Evolutionary conservation across 2,329 filamentous ascomycete species (phyloP).

Genomic region (Coniochaeta sp.): DNA sequence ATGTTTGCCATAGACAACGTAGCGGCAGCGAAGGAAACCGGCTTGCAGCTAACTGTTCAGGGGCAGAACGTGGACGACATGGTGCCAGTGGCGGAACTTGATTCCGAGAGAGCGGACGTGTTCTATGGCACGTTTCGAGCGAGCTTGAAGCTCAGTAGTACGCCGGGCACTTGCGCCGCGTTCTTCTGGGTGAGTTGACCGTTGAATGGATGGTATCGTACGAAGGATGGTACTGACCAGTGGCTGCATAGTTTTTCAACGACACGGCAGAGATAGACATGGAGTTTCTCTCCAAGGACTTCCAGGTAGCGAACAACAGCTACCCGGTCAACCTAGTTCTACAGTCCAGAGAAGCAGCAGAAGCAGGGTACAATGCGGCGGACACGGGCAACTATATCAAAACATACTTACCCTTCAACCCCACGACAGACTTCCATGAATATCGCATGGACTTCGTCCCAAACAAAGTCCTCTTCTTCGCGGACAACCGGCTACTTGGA

Average conservation of each 20-base stretch:
- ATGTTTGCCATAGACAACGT: constrained; percentile 52
- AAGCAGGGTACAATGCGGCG: constrained; percentile 55
- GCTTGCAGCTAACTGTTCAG: constrained; percentile 51
- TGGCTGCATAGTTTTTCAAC: constrained; percentile 58
- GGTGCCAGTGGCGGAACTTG: constrained; percentile 58
- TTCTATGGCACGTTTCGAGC: constrained; percentile 65
- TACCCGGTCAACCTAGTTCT: constrained; percentile 69
- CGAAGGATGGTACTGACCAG: too few relatives aligned
- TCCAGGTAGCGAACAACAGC: constrained; percentile 38
- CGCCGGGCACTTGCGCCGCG: constrained; percentile 64
- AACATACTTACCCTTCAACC: constrained; percentile 57
- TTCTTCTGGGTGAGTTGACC: constrained; percentile 69
- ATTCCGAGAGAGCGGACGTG: constrained; percentile 53
- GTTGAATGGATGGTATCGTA: too few relatives aligned
- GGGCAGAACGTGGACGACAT: constrained; percentile 37
- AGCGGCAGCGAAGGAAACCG: constrained; percentile 31
- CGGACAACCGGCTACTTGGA: constrained; percentile 52
- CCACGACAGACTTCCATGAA: constrained; percentile 62
- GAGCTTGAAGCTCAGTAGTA: constrained; percentile 55
- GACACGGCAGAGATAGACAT: constrained; percentile 77
- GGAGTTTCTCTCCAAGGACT: constrained; percentile 67
- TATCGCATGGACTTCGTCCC: constrained; percentile 72
- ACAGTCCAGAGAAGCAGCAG: constrained; percentile 55
- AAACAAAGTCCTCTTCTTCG: constrained; percentile 59
- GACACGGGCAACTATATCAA: constrained; percentile 51